A percentile compares a stretch with the other conserved stretches of the same genome.
phyloP scores from a whole-genome alignment of 805 yeast species.

The Saccharomyces mikatae region DNA sequence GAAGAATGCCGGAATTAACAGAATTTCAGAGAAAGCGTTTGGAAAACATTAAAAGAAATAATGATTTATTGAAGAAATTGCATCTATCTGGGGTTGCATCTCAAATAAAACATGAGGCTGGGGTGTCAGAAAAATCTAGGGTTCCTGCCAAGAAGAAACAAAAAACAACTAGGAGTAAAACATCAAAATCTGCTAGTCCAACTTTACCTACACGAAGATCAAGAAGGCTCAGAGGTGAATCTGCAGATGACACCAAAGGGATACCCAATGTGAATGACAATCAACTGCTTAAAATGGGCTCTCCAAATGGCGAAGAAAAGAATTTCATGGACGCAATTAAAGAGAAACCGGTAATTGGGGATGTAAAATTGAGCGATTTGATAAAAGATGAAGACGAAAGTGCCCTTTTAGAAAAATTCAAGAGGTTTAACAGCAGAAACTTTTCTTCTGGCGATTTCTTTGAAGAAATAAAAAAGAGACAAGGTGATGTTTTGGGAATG shows the following conservation, averaged over 20 bases:
- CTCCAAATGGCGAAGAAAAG: constrained; percentile 22
- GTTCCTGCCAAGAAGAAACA: constrained; percentile 18
- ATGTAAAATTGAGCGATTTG: constrained; percentile 54
- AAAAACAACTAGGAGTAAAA: constrained; percentile 8
- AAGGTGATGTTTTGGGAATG: constrained; percentile 41
- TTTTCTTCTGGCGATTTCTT: constrained; percentile 68
- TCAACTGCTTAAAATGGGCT: constrained; percentile 16
- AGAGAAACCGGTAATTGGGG: constrained; percentile 55
- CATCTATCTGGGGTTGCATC: constrained; percentile 53
- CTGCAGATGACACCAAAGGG: constrained; percentile 41
- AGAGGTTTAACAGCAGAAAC: constrained; percentile 22
- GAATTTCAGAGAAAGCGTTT: constrained; percentile 66
- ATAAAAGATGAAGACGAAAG: constrained; percentile 35
- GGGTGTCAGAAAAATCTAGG: constrained; percentile 26
- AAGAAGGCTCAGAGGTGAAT: constrained; percentile 65
- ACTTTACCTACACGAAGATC: constrained; percentile 64
- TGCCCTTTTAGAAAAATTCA: constrained; percentile 26
- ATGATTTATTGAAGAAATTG: constrained; percentile 61
- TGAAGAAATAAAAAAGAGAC: constrained; percentile 39
- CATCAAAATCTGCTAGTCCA: constrained; percentile 10
- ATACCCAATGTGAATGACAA: constrained; percentile 23
- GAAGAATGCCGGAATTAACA: constrained; percentile 32
- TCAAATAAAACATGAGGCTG: constrained; percentile 44
- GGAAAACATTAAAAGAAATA: constrained; percentile 77
- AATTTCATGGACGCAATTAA: constrained; percentile 44